These are phyloP conservation scores for Moesziomyces antarcticus DNA, from an alignment of 1,284 basidiomycete species.

Conservation along the genomic window DNA sequence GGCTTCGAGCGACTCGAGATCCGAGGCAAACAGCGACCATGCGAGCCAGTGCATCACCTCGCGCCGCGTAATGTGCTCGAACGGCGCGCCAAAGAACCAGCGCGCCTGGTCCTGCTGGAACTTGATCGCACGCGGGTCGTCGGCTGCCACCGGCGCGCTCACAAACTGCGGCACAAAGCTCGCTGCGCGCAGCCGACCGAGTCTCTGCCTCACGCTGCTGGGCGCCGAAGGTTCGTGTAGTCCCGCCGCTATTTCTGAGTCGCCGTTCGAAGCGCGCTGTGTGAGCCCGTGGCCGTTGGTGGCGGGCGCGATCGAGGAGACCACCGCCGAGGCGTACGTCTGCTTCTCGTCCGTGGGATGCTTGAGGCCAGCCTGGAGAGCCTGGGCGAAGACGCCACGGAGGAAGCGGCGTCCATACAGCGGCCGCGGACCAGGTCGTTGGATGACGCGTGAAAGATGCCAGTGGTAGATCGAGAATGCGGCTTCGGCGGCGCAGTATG, in stretches of 20 bases:
- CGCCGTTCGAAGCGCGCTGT: slow-evolving; percentile 6
- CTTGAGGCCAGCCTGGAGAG: slow-evolving; percentile 49
- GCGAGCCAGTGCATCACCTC: slow-evolving; percentile 65
- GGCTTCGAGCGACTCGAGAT: slow-evolving; percentile 51
- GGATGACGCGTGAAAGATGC: slow-evolving; percentile 36
- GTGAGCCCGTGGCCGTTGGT: not conserved
- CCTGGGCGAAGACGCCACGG: slow-evolving; percentile 44
- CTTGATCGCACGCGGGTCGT: slow-evolving; percentile 58
- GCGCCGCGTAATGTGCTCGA: slow-evolving; percentile 48
- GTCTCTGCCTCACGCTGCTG: slow-evolving; percentile 21
- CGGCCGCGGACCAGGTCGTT: slow-evolving; percentile 43
- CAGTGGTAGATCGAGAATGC: slow-evolving; percentile 61
- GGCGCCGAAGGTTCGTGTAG: slow-evolving; percentile 13
- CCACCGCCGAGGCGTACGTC: slow-evolving; percentile 21
- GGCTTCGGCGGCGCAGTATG: slow-evolving; percentile 42
- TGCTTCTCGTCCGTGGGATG: not conserved
- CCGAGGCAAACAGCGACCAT: slow-evolving; percentile 58
- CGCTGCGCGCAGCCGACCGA: slow-evolving; percentile 40
- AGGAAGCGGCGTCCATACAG: slow-evolving; percentile 45
- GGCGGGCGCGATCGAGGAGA: not conserved
- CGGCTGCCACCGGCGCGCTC: slow-evolving; percentile 27
- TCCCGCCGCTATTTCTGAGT: not conserved
- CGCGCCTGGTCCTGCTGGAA: slow-evolving; percentile 54
- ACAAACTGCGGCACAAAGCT: slow-evolving; percentile 56
- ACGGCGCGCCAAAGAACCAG: slow-evolving; percentile 54